Evolutionary conservation across 768 basidiomycete genomes (phyloP), one percentile per base, ranked within the genome.

Genomic region (Inosperma sp.): DNA sequence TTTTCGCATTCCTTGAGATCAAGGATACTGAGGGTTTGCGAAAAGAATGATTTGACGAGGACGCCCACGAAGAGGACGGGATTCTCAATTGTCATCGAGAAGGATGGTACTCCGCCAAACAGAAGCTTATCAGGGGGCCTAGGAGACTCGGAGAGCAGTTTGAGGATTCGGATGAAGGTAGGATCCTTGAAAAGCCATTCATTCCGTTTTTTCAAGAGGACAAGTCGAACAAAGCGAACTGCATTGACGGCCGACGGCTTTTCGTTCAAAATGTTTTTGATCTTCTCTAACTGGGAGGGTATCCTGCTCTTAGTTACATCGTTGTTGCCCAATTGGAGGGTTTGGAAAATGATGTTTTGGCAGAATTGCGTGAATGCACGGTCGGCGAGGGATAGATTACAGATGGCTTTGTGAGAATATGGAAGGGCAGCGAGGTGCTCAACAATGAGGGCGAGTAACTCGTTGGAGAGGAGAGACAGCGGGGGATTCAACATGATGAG

Each of bases 401-500:
- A n/a, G 27, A 56, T 45, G 17, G 42, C 14, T 21, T 40, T 4
- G n/a, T 19, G 1, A 4, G n/a, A 5, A 30, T 23, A 45, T n/a
- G 48, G 51, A 19, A 56, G 47, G n/a, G 22, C 33, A 13, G 55
- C 39, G 23, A 52, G 27, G 19, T 49, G 48, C 5, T 53, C 47
- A 16, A 56, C 47, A 7, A 56, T 50, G 43, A 21, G 40, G 7
- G 34, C 31, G 17, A 49, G 29, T 23, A 56, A 29, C 7, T 56
- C 47, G 33, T 31, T 16, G 25, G 55, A 46, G n/a, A 56, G 55
- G 25, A 31, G 13, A 26, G 51, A 56, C 14, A 56, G 21, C 5
- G 51, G 51, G n/a, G 51, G 47, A 34, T 43, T 52, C 46, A 56
- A 31, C 51, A 56, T 52, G 23, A 41, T 22, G 40, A 39, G 17